These are phyloP conservation scores for Coemansia sp. DNA, from an alignment of 371 early-diverging fungal species.

Conservation along the genomic window DNA sequence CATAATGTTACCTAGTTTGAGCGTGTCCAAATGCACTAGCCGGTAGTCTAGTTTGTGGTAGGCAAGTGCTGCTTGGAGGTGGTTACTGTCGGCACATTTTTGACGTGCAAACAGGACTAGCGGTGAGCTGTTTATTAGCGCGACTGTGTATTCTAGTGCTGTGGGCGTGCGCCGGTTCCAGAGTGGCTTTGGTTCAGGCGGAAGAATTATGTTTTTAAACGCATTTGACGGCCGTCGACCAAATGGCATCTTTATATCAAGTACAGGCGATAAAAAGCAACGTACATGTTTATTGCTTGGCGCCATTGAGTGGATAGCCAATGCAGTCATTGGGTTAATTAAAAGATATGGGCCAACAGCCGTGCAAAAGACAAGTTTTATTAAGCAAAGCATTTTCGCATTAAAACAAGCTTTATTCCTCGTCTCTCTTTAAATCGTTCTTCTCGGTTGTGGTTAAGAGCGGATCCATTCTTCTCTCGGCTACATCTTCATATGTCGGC, in stretches of 20 bases:
- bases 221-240: constrained; percentile 33
- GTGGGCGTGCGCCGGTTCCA: constrained; percentile 32
- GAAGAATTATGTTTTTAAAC: constrained; percentile 29
- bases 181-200: constrained; percentile 17
- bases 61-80: constrained; percentile 5
- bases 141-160: constrained; percentile 24
- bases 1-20: constrained; percentile 21
- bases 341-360: too few species aligned
- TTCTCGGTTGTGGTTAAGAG: not conserved
- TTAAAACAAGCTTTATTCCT: not conserved
- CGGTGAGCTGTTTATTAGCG: constrained; percentile 39
- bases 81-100: constrained; percentile 16
- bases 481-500: not conserved
- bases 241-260: constrained; percentile 4
- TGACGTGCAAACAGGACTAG: constrained; percentile 34
- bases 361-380: not conserved
- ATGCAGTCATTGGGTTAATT: too few species aligned
- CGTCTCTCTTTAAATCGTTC: not conserved
- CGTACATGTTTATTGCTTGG: not conserved
- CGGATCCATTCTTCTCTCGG: not conserved
- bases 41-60: constrained; percentile 11
- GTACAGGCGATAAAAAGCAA: not conserved
- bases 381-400: not conserved
- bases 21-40: constrained; percentile 26
- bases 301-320: too few species aligned